Conservation (phyloP, 805 yeast genomes). For the Maudiozyma barnettii region DNA sequence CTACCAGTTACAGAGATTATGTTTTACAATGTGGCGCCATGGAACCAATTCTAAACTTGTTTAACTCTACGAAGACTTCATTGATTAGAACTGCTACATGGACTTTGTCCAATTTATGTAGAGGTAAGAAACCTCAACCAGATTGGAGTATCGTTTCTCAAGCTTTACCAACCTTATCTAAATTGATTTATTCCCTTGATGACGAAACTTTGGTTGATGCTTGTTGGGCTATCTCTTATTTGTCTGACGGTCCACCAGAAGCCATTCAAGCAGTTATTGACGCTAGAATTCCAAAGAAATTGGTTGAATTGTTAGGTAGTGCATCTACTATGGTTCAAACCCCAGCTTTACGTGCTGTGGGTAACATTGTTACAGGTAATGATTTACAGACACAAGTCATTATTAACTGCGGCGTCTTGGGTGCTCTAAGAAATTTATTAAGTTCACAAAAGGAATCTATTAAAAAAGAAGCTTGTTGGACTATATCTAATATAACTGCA, state of each 20-base stretch:
- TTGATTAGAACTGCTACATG: slow-evolving; percentile 94
- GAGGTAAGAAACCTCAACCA: slow-evolving; percentile 95
- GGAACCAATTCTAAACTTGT: slow-evolving; percentile 73
- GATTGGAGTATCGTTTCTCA: slow-evolving; percentile 82
- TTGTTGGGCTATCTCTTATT: slow-evolving; percentile 95
- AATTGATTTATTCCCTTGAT: slow-evolving; percentile 82
- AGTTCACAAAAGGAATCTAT: slow-evolving; percentile 82
- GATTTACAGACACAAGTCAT: slow-evolving; percentile 93
- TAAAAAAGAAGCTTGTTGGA: slow-evolving; percentile 98
- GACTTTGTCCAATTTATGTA: slow-evolving; percentile 92
- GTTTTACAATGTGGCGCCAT: slow-evolving; percentile 81
- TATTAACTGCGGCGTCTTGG: slow-evolving; percentile 84
- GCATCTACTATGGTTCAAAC: slow-evolving; percentile 84
- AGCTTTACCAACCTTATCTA: slow-evolving; percentile 86
- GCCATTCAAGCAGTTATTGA: slow-evolving; percentile 96
- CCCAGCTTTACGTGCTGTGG: slow-evolving; percentile 94
- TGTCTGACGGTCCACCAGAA: slow-evolving; percentile 85
- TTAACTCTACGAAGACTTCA: slow-evolving; percentile 76
- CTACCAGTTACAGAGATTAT: slow-evolving; percentile 79
- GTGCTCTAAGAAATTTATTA: slow-evolving; percentile 72
- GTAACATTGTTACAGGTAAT: slow-evolving; percentile 95
- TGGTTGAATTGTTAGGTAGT: slow-evolving; percentile 83
- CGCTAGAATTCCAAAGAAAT: slow-evolving; percentile 87
- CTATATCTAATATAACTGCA: slow-evolving; percentile 94
- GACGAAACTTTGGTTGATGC: slow-evolving; percentile 93